Evolutionary conservation across 192 early-diverging fungal species (phyloP).

Genomic region (Linnemannia zychae): DNA sequence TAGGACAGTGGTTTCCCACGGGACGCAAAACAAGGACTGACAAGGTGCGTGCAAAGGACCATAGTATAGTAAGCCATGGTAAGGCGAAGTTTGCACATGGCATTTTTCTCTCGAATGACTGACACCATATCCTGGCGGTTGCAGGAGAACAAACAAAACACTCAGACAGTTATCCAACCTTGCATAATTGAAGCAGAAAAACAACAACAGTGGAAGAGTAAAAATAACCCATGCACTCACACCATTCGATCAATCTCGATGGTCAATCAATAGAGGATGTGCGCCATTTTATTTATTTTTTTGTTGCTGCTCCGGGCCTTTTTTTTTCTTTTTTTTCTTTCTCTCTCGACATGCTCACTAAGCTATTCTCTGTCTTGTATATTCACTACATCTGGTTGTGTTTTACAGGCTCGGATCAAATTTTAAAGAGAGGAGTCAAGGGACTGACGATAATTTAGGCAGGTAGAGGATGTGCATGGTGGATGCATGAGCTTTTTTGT

Average conservation of each 20-base stretch:
- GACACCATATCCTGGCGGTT: neutral
- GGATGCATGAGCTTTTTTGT: neutral
- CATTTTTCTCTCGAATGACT: neutral
- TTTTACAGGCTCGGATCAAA: neutral
- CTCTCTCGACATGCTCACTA: neutral
- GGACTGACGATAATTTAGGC: neutral
- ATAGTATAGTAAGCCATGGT: neutral
- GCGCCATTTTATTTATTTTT: neutral
- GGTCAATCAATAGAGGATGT: neutral
- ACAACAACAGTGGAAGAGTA: neutral
- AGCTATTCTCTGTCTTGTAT: neutral
- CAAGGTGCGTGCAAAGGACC: neutral
- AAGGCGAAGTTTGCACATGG: neutral
- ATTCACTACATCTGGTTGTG: neutral
- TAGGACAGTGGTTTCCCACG: neutral
- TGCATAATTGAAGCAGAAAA: neutral
- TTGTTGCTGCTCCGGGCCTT: neutral
- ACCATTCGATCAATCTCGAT: neutral
- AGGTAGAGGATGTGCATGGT: neutral
- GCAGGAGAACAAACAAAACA: neutral
- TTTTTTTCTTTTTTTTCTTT: neutral
- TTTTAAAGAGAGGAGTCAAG: neutral
- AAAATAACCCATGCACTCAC: neutral
- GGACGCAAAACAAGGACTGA: neutral
- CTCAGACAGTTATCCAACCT: neutral